Base-by-base conservation (phyloP, 768 basidiomycete genomes). In the Lactarius indigo region DNA sequence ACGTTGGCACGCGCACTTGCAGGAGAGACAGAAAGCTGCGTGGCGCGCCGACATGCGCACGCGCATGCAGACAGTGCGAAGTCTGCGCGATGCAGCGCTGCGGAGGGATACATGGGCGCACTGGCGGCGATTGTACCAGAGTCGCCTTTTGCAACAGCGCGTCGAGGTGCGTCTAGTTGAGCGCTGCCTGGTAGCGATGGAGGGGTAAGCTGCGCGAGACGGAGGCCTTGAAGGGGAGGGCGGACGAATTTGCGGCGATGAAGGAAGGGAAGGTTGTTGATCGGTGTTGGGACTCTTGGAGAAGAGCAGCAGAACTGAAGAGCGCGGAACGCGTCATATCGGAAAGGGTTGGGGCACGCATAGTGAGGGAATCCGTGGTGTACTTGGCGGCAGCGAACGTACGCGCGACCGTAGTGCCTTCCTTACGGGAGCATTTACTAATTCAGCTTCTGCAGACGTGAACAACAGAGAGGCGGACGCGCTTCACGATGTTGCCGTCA, bases 31-130 rank as follows among this genome's bases (percentile, higher is more conserved):
- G 71, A 86, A 87, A 71, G 73, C 78, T 28, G 79, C 80, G 64
- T 90, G 88, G 88, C 83, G 87, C 35, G 77, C 83, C 57, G 87
- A 84, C 59, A 91, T 91, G 89, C 87, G 89, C 33, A 71, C 77
- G 68, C 88, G 84, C 73, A 91, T 91, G 85, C 85, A 84, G 72
- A 73, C 75, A 13, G 78, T 89, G 39, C 84, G 84, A 69, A 84
- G 84, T 66, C 85, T 78, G 66, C 81, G 81, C 64, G 87, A 90
- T 33, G 64, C 71, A 6, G 81, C 82, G 70, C 72, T 90, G 55
- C 74, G 80, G 71, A 83, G 78, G 70, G 83, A 87, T 69, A 82
- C 83, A 9, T 90, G 88, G 87, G 78, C 74, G 50, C 83, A 83
- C 71, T 93, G 92, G 92, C 81, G 83, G 50, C 87, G 85, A 65